Evolutionary conservation across 2,329 filamentous ascomycete genomes (phyloP), one percentile per base, ranked within the genome.

Genomic region (Talaromyces pinophilus): DNA sequence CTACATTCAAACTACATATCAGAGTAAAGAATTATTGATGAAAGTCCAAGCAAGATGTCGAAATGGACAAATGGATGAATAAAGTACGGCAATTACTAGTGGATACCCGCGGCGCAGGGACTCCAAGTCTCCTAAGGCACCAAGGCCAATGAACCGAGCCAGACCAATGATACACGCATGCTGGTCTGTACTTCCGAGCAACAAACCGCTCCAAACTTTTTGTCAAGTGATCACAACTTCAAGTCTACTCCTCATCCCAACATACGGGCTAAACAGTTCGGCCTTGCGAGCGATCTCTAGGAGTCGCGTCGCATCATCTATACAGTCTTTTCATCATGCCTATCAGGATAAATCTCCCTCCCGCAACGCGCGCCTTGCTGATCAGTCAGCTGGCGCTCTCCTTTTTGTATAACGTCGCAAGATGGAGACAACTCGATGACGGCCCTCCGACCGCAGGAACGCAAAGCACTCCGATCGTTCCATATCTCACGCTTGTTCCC

Each of bases 401-500:
- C 62, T 81, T 95, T 72, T 84, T 97, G 74, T 82, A 83, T 72
- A 95, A 93, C 81, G 89, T 91, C 70, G 80, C 80, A 60, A 74
- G 80, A 77, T 82, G 79, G 78, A 78, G 78, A 85, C 89, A 71
- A 88, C 96, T 78, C 87, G 92, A 90, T 80, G 90, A 88, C 85
- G 85, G 73, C 52, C 73, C 76, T 17, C 76, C 77, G 11, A 73
- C 72, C 63, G 25, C 35, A 17, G 55, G 35, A n/a, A 69, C 70
- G 46, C 76, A 70, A 72, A 75, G 72, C 76, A 77, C 73, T 71
- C 88, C 90, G 70, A 87, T 92, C 71, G 88, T 95, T 67, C 92
- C 94, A 67, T 98, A 94, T 82, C 85, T 99, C 67, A 91, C 91
- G 64, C 86, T 98, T 68, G 88, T 98, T 52, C 95, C 95, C 6